Conservation (phyloP, 2,329 filamentous ascomycete species). For the Mycocentrospora acerina region DNA sequence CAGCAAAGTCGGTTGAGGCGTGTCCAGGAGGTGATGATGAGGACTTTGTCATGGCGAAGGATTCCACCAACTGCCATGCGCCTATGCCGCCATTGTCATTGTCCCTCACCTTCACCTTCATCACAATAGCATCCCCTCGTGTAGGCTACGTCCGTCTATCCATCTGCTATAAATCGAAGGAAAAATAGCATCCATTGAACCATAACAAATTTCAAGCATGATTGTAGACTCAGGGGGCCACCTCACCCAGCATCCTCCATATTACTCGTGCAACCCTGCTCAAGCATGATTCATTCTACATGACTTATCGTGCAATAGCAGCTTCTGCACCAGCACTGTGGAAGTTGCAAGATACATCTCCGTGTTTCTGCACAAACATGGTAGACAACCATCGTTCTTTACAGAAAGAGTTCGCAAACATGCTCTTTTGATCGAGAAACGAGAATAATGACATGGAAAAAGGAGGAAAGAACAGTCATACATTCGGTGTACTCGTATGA, state of each 20-base stretch:
- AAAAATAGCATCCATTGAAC: background rate
- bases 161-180: background rate
- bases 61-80: constrained; percentile 8
- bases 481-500: too few relatives aligned
- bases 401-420: too few relatives aligned
- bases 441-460: too few relatives aligned
- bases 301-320: too few relatives aligned
- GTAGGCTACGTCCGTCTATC: too few relatives aligned
- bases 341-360: too few relatives aligned
- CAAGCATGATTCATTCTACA: too few relatives aligned
- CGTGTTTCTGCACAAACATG: too few relatives aligned
- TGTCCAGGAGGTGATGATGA: constrained; percentile 9
- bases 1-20: constrained; percentile 5
- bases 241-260: background rate
- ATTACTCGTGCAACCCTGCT: background rate
- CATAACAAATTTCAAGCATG: constrained; percentile 1
- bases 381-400: too few relatives aligned
- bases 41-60: constrained; percentile 1
- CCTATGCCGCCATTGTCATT: constrained; percentile 8
- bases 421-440: too few relatives aligned
- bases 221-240: background rate
- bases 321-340: too few relatives aligned
- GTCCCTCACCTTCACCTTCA: constrained; percentile 14
- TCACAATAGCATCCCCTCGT: background rate
- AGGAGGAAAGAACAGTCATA: too few relatives aligned